A percentile compares a stretch with the other conserved stretches of the same genome.
Conservation (phyloP, 2,329 filamentous ascomycete genomes). For the Periconia sp. region DNA sequence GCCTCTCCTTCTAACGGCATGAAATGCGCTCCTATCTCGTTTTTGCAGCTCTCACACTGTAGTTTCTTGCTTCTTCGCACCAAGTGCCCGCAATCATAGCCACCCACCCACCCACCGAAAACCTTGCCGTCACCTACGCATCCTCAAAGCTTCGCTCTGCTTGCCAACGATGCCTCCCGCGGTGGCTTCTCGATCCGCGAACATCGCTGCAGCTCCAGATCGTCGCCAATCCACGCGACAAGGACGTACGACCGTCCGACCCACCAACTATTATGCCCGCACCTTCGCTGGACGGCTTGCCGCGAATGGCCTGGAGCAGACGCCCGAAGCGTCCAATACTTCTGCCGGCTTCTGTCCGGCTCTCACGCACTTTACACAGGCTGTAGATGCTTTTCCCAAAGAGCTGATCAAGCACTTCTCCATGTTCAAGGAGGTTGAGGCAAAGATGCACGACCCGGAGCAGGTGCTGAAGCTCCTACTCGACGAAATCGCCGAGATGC, state of each 20-base stretch:
- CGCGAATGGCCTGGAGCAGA: conserved; percentile 41
- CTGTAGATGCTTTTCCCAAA: conserved; percentile 87
- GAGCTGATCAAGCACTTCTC: conserved; percentile 96
- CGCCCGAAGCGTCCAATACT: conserved; percentile 37
- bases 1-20: conserved; percentile 19
- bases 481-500: conserved; percentile 57
- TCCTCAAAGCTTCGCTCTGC: conserved; percentile 7
- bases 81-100: conserved; percentile 21
- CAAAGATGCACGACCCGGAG: conserved; percentile 89
- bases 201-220: conserved; percentile 21
- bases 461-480: conserved; percentile 78
- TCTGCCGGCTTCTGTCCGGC: conserved; percentile 63
- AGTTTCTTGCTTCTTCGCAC: conserved; percentile 11
- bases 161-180: conserved; percentile 39
- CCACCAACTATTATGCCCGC: conserved; percentile 56
- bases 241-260: conserved; percentile 49
- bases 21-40: conserved; percentile 32
- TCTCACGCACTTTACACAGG: conserved; percentile 80
- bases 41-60: conserved; percentile 18
- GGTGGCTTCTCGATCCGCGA: conserved; percentile 31
- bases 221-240: conserved; percentile 49
- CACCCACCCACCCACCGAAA: conserved; percentile 1
- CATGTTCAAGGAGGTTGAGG: conserved; percentile 94
- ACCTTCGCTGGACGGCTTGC: conserved; percentile 45
- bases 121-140: conserved; percentile 15